phyloP scores from a whole-genome alignment of 208 protist genomes.

The Wallacemonas sp. region DNA sequence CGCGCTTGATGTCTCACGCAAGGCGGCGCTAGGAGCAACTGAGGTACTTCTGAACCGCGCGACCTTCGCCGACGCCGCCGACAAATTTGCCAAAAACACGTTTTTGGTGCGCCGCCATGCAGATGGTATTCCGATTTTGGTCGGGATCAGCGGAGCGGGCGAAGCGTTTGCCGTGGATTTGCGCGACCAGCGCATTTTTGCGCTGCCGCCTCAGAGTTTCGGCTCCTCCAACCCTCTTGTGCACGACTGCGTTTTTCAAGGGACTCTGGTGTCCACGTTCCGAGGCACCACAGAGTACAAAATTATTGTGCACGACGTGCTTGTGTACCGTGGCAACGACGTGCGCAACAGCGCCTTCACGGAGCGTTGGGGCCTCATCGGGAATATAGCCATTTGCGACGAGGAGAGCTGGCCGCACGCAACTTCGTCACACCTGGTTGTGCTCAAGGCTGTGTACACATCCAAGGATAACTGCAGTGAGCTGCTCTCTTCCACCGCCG shows the following conservation, averaged over 20 bases:
- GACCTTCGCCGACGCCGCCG: constrained; percentile 60
- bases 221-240: constrained; percentile 25
- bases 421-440: constrained; percentile 47
- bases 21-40: constrained; percentile 17
- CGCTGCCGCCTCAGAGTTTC: constrained; percentile 58
- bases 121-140: constrained; percentile 47
- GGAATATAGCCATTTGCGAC: constrained; percentile 59
- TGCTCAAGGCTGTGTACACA: constrained; percentile 55
- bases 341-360: constrained; percentile 51
- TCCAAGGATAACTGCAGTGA: constrained; percentile 4
- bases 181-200: constrained; percentile 54
- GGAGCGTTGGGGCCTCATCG: constrained; percentile 61
- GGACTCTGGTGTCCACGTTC: constrained; percentile 58
- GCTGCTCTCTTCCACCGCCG: constrained; percentile 20
- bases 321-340: constrained; percentile 64
- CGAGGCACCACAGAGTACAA: constrained; percentile 55
- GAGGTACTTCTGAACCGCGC: constrained; percentile 55
- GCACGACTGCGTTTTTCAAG: constrained; percentile 62
- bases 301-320: constrained; percentile 79
- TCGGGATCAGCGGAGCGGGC: constrained; percentile 55
- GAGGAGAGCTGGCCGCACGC: constrained; percentile 72
- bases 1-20: constrained; percentile 36
- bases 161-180: constrained; percentile 70
- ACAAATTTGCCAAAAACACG: constrained; percentile 52
- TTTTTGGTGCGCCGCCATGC: constrained; percentile 50